Conservation (phyloP, 2,329 filamentous ascomycete genomes). For the Chaetomiaceae sp. region DNA sequence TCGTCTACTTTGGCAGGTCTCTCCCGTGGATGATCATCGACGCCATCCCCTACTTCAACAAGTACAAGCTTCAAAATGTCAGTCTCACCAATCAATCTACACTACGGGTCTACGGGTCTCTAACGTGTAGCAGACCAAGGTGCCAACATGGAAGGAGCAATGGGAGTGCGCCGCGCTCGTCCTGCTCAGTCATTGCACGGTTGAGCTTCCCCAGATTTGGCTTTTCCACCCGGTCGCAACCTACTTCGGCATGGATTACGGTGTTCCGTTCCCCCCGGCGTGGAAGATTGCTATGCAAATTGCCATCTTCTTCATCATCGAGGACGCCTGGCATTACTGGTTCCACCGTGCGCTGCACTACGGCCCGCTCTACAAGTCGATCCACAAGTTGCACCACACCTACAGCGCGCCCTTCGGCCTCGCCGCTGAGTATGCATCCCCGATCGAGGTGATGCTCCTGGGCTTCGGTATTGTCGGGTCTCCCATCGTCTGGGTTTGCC, state of each 20-base stretch:
- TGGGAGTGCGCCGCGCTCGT: slow-evolving; percentile 92
- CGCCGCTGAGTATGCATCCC: slow-evolving; percentile 94
- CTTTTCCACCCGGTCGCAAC: slow-evolving; percentile 96
- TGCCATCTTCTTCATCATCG: slow-evolving; percentile 87
- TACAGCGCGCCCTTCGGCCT: slow-evolving; percentile 97
- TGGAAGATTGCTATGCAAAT: slow-evolving; percentile 91
- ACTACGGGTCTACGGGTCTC: too few relatives aligned
- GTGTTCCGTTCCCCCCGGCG: slow-evolving; percentile 80
- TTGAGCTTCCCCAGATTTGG: slow-evolving; percentile 98
- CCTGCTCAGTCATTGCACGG: slow-evolving; percentile 91
- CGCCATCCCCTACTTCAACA: slow-evolving; percentile 77
- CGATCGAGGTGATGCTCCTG: slow-evolving; percentile 93
- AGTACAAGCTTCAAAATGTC: slow-evolving; percentile 91
- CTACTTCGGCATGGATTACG: slow-evolving; percentile 82
- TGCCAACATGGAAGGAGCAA: slow-evolving; percentile 89
- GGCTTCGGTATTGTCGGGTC: slow-evolving; percentile 79
- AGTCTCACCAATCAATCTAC: too few relatives aligned
- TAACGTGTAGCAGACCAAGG: slow-evolving; percentile 56
- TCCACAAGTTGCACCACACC: slow-evolving; percentile 99
- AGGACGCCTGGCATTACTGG: slow-evolving; percentile 99
- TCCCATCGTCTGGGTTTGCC: slow-evolving; percentile 76
- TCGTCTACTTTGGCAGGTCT: slow-evolving; percentile 87
- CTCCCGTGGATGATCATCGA: slow-evolving; percentile 94
- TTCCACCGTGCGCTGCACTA: slow-evolving; percentile 89
- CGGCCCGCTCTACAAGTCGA: slow-evolving; percentile 88